Evolutionary conservation across 2,329 filamentous ascomycete genomes (phyloP), one percentile per base, ranked within the genome.

Genomic region (Microcyclospora pomicola): DNA sequence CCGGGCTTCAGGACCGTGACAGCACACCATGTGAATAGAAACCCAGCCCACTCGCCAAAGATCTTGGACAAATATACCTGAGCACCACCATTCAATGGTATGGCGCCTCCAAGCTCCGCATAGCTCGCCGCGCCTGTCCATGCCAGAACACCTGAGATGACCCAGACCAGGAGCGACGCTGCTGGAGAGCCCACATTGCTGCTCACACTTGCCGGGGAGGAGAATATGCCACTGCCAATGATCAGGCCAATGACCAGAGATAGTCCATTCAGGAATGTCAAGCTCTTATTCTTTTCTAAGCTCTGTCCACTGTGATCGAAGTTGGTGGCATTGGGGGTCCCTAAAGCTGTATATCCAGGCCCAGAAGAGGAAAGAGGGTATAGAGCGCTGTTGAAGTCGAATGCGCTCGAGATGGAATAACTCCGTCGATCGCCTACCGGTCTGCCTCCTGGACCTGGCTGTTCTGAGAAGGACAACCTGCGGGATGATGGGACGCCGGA

Each of bases 61-160:
- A 94, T 98, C 64, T 96, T 96, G 48, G 84, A 80, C 32, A 98
- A 68, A 58, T 98, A 98, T 2, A 92, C 80, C 60, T 96, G 91
- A 12, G 91, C 75, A 4, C 91, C 91, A 40, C 91, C 91, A 57
- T 96, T 98, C 15, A 98, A 65, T 5, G 91, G 91, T 46, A 98
- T 96, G 0, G 91, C 87, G 31, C 91, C 88, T 42, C 91, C 91
- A 5, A 98, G 71, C 64, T 98, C 91, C 3, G 91, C 91, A 62
- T 93, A 98, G 50, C 85, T 94, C 15, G 87, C 81, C 0, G 85
- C 88, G 9, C 91, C 88, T 0, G 91, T 98, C 88, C 91, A 98
- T 2, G 88, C 88, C 44, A 98, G 66, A 14, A 95, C 56, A n/a
- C 88, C 88, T 2, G 88, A 87, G 31, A 96, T 75, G 1, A 77